phyloP scores from a whole-genome alignment of 805 yeast species.

The Candida argentea region DNA sequence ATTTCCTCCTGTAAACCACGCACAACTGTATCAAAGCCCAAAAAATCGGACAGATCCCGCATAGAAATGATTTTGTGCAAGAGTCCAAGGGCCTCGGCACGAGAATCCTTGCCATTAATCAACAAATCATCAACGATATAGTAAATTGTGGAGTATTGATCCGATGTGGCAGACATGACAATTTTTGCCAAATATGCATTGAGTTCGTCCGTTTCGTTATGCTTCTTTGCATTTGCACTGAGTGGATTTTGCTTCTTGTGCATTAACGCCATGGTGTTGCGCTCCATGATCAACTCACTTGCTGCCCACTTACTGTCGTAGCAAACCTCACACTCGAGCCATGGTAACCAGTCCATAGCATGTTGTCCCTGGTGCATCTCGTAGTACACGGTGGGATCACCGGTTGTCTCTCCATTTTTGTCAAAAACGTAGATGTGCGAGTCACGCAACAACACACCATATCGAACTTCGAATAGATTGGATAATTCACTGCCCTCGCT shows the following conservation, averaged over 20 bases:
- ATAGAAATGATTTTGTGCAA: slow-evolving; percentile 27
- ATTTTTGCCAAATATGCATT: slow-evolving; percentile 25
- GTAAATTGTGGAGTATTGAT: slow-evolving; percentile 27
- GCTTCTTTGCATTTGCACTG: slow-evolving; percentile 2
- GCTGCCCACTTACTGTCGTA: slow-evolving; percentile 7
- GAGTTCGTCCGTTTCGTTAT: slow-evolving; percentile 18
- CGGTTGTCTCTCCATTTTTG: slow-evolving; percentile 16
- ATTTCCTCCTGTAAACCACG: slow-evolving; percentile 21
- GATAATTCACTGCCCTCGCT: slow-evolving; percentile 23
- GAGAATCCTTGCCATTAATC: slow-evolving; percentile 15
- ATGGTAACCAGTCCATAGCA: slow-evolving; percentile 71
- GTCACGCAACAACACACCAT: slow-evolving; percentile 46
- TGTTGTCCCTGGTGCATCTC: slow-evolving; percentile 15
- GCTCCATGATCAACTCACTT: slow-evolving; percentile 24
- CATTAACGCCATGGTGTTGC: slow-evolving; percentile 32
- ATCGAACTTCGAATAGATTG: slow-evolving; percentile 43
- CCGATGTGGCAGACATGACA: slow-evolving; percentile 27
- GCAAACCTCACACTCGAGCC: slow-evolving; percentile 68
- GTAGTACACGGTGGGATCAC: slow-evolving; percentile 8
- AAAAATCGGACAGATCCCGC: slow-evolving; percentile 26
- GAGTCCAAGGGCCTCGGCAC: slow-evolving; percentile 27
- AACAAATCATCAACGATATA: slow-evolving; percentile 26
- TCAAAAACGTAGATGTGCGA: slow-evolving; percentile 44
- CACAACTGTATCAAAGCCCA: slow-evolving; percentile 22
- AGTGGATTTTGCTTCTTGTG: slow-evolving; percentile 43